Conservation (phyloP, 495 filamentous ascomycete species). For the Trichoderma asperelloides region DNA sequence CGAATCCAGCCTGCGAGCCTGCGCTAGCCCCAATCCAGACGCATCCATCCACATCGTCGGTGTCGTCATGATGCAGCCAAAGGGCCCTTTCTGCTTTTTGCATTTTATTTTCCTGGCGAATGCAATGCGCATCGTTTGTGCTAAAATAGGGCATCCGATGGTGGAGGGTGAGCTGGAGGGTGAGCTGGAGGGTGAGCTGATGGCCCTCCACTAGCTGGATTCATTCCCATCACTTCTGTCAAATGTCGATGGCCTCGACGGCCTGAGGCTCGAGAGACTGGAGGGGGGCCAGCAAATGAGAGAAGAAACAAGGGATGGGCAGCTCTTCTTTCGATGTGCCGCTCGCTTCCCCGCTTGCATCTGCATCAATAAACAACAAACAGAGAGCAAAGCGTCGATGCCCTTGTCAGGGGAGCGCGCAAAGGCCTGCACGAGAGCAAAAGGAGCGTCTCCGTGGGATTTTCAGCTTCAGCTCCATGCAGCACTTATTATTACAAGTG, state of each 20-base stretch:
- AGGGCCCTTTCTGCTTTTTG: neutral
- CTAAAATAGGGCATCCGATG: neutral
- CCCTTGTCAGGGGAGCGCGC: conserved; percentile 7
- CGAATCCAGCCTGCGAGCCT: neutral
- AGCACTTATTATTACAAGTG: neutral
- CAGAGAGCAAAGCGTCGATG: neutral
- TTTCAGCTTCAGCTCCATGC: neutral
- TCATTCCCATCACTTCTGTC: neutral
- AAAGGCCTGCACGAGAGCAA: neutral
- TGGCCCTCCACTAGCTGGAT: neutral
- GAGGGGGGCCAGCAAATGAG: neutral
- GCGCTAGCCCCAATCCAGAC: neutral
- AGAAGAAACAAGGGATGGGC: neutral
- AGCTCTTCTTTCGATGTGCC: neutral
- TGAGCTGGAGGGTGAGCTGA: conserved; percentile 4
- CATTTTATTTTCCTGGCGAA: neutral
- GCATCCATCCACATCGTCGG: neutral
- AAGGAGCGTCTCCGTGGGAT: neutral
- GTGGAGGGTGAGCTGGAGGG: conserved; percentile 1
- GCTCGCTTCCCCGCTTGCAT: conserved; percentile 5
- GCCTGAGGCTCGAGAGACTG: neutral
- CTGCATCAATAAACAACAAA: neutral
- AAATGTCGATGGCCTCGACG: neutral
- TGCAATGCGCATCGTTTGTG: neutral
- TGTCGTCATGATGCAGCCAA: conserved; percentile 3